Evolutionary conservation across 2,329 filamentous ascomycete genomes (phyloP), one percentile per base, ranked within the genome.

Genomic region (Hymenoscyphus albidus): DNA sequence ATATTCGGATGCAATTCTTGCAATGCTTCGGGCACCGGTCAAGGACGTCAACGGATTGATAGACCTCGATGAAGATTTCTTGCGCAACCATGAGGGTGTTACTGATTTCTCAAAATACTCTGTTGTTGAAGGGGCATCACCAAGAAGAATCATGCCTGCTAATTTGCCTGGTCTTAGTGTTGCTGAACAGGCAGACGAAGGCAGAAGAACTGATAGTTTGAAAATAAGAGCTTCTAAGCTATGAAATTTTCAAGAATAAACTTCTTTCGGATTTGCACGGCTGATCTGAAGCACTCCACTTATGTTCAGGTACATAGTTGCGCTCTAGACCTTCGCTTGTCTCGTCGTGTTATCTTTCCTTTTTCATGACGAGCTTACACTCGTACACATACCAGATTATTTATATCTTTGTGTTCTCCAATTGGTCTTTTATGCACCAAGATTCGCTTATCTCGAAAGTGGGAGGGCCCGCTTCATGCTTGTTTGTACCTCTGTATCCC

Each of bases 131-230:
- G 89, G 89, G 0, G 71, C 83, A 0, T 77, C 64, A 0, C 91
- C 92, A 0, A 79, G 92, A 64, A 80, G 92, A 22, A 96, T 96
- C 68, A 93, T 96, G 90, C 92, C 92, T 2, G 67, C 64, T 1
- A 68, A 70, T 38, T 71, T 95, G 66, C 92, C 92, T 0, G 83
- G 88, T 67, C 73, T 96, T 70, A 84, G 81, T 2, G 91, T 96
- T 4, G 83, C 80, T 7, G 92, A 95, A 78, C 90, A 96, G 77
- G 86, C 88, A 65, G 92, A 96, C 72, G 91, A 96, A 75, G 91
- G 92, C 0, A 83, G 80, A 71, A 82, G 88, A 63, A 81, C 88
- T 72, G 88, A 94, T 74, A 95, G 90, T 76, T 80, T 80, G 3
- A 70, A 70, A 60, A 32, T 73, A 56, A 70, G 66, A 60, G 65